Percentiles rank a stretch among this genome's conserved stretches.
Evolutionary conservation across 345 rosid genomes (phyloP).

Genomic region (rapeseed (Brassica napus)): Da-Ae NC_063435.1:8381001-8381500

Average conservation of each 20-base stretch:
- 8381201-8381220: not conserved
- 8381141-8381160: constrained; percentile 8
- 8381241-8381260: not conserved
- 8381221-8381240: no score
- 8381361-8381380: constrained; percentile 27
- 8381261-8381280: not conserved
- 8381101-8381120: constrained; percentile 36
- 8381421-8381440: constrained; percentile 34
- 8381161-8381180: constrained; percentile 6
- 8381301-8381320: constrained; percentile 12
- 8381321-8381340: constrained; percentile 18
- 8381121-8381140: constrained; percentile 14
- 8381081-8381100: constrained; percentile 53
- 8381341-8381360: constrained; percentile 13
- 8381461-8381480: constrained; percentile 34
- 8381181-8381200: not conserved
- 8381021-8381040: constrained; percentile 91
- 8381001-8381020: constrained; percentile 92
- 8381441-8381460: constrained; percentile 28
- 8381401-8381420: constrained; percentile 25
- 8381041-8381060: constrained; percentile 63
- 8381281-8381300: constrained; percentile 14
- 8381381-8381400: constrained; percentile 11
- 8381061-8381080: constrained; percentile 68
- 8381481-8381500: not conserved